phyloP scores from a whole-genome alignment of 2,329 filamentous ascomycete genomes.

The Coniochaeta prunicola region DNA sequence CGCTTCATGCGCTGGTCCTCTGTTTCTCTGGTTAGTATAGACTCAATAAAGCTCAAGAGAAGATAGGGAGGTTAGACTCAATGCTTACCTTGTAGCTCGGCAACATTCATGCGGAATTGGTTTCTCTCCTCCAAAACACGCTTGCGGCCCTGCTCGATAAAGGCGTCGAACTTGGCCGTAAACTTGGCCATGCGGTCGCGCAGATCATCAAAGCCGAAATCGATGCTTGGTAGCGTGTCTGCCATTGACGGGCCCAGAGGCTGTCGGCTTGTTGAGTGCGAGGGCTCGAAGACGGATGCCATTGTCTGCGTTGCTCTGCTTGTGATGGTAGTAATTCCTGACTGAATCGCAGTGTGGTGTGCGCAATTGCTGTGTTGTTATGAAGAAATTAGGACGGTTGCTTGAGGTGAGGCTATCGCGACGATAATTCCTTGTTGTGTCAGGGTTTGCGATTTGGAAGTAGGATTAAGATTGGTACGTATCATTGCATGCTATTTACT shows the following conservation, averaged over 20 bases:
- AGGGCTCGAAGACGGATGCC: slow-evolving; percentile 59
- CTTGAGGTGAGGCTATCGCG: neutral
- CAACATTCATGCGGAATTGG: slow-evolving; percentile 82
- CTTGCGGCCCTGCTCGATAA: slow-evolving; percentile 87
- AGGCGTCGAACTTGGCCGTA: slow-evolving; percentile 81
- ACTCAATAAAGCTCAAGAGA: neutral
- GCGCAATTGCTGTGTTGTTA: too few species aligned
- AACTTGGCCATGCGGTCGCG: slow-evolving; percentile 94
- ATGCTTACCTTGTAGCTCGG: slow-evolving; percentile 73
- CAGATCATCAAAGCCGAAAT: slow-evolving; percentile 93
- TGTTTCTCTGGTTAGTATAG: slow-evolving; percentile 25
- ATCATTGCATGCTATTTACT: neutral
- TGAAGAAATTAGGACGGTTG: neutral
- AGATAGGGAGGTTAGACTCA: slow-evolving; percentile 2
- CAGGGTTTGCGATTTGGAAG: neutral
- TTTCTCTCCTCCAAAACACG: slow-evolving; percentile 89
- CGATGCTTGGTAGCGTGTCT: slow-evolving; percentile 76
- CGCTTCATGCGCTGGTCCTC: slow-evolving; percentile 90
- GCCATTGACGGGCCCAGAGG: slow-evolving; percentile 60
- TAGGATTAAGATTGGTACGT: too few species aligned
- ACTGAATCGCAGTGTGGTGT: too few species aligned
- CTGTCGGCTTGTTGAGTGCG: slow-evolving; percentile 58
- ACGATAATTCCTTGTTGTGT: neutral
- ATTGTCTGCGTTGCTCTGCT: slow-evolving; percentile 32
- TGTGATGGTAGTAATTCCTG: too few species aligned